Evolutionary conservation across 2,329 filamentous ascomycete genomes (phyloP), one percentile per base, ranked within the genome.

Genomic region (Pseudogymnoascus sp.): DNA sequence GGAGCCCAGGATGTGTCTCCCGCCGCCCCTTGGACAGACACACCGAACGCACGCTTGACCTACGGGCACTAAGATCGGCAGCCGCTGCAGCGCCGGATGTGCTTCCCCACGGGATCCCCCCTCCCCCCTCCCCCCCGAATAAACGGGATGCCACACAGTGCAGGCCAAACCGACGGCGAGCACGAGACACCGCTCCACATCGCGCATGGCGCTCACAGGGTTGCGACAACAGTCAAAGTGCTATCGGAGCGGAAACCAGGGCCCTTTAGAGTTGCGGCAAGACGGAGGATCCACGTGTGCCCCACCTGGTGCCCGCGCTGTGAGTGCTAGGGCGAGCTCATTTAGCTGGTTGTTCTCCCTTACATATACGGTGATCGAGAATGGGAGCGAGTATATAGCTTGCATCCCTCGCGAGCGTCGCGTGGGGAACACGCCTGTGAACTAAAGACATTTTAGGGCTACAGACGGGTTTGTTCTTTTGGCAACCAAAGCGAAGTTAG

Each of bases 361-460:
- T 57, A 28, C 50, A 19, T 33, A 19, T 31, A 17, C 26, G 13
- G n/a, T n/a, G 28, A 31, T 57, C n/a, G 17, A 33, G 61, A 11
- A 57, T n/a, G 23, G 40, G 26, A 35, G 23, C 26, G 26, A 35
- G 31, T 62, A 62, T 62, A 62, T 62, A 62, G 23, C 23, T 23
- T 3, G 26, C 17, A 15, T 62, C 61, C 61, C 61, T 62, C 61
- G 40, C 26, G 50, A 33, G 50, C n/a, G 17, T 17, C 28, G 50
- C 28, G 26, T 31, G 26, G 28, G 33, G 5, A 57, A 11, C 5
- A 57, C 33, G 47, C 8, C 17, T 33, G 50, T 33, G n/a, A 33
- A 13, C n/a, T 19, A 4, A 10, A 33, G n/a, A 8, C n/a, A 19
- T 19, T 57, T 13, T 33, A 47, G 6, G 33, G 50, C n/a, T 57